A percentile compares a stretch with the other conserved stretches of the same genome.
phyloP scores from a whole-genome alignment of 768 basidiomycete genomes.

The Asterophora parasitica region DNA sequence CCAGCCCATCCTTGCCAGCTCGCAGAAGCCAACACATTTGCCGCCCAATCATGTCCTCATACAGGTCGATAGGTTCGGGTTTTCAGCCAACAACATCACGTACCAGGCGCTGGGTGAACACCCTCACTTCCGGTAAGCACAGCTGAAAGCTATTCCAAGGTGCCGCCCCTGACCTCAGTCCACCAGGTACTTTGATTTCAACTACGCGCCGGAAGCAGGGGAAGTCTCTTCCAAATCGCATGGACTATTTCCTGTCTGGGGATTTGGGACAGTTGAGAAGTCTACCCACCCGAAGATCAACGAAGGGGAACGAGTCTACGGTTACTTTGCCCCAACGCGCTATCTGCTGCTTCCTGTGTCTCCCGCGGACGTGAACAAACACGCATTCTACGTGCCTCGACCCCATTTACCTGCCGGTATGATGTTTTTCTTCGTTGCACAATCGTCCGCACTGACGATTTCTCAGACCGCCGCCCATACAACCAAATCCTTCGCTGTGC shows the following conservation, averaged over 20 bases:
- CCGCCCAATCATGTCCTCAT: constrained; percentile 48
- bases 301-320: constrained; percentile 59
- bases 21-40: constrained; percentile 17
- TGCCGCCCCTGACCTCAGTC: neutral
- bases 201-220: constrained; percentile 38
- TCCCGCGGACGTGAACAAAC: constrained; percentile 44
- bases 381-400: constrained; percentile 53
- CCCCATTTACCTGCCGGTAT: constrained; percentile 59
- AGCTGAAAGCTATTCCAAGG: neutral
- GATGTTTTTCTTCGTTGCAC: neutral
- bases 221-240: constrained; percentile 44
- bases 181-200: constrained; percentile 65
- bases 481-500: constrained; percentile 62
- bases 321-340: constrained; percentile 54
- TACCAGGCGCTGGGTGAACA: constrained; percentile 56
- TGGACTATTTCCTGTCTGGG: constrained; percentile 70
- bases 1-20: constrained; percentile 19
- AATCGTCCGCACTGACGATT: neutral
- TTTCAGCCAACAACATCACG: constrained; percentile 68
- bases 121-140: constrained; percentile 41
- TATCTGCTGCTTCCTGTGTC: constrained; percentile 55
- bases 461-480: constrained; percentile 57
- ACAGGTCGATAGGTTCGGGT: constrained; percentile 63
- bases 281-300: constrained; percentile 46
- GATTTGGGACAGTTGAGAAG: constrained; percentile 53